Evolutionary conservation across 352 stramenopile species (phyloP), one percentile per base, ranked within the genome.

Genomic region (Peronospora destructor): DNA sequence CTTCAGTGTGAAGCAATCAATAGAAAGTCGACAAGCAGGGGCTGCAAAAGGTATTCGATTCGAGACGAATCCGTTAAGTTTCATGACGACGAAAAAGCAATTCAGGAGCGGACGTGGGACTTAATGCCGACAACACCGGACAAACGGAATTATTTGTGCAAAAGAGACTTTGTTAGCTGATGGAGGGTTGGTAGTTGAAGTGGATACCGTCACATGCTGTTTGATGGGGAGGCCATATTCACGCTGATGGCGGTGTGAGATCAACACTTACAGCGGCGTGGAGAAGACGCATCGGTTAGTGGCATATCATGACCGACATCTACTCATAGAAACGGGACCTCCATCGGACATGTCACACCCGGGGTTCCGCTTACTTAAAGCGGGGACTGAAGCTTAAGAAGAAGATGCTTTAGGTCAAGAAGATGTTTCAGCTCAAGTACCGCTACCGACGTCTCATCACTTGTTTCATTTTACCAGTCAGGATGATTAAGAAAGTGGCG

Each of bases 231-330:
- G 33, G 63, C 39, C 1, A 56, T 76, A 43, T 81, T 84, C 57
- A 84, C 66, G 7, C 81, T 87, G 41, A 75, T 78, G 60, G 76
- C 66, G 25, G 51, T 64, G n/a, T 87, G 75, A 72, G 68, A 70
- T 6, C 55, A 73, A 49, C 66, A 76, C 52, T n/a, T 84, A 81
- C 52, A 69, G 64, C 30, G 51, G 48, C 0, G 40, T 84, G 1
- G 28, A 41, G 9, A 56, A 64, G 17, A 17, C 56, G 2, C 39
- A 71, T 8, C 56, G 65, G 13, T 35, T 65, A 3, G 25, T 45
- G 13, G 55, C 84, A 1, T 64, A 40, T 40, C 72, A 81, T 37
- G 70, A 78, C 14, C 68, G 70, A 2, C 45, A 72, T 6, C 56
- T 84, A 29, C 17, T 81, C 0, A 34, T 12, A 6, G 54, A 52